Base-by-base conservation (phyloP, 2,329 filamentous ascomycete genomes). In the Alternaria viburni region DNA sequence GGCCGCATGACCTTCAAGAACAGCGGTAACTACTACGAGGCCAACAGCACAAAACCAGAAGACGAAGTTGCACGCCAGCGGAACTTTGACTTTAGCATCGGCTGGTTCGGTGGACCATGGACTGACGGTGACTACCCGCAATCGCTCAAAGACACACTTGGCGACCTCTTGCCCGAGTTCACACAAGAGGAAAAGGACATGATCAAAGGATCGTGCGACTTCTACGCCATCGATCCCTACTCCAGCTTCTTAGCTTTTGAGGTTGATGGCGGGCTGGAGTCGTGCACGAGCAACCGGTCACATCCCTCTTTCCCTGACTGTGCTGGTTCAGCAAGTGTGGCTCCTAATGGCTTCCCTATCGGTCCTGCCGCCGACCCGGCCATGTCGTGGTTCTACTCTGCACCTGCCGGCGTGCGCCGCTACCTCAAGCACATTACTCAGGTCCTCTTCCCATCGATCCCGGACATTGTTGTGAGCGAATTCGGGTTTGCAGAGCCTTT, bases 21-120 rank as follows among this genome's bases (percentile, higher is more conserved):
- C 60, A 76, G 72, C 1, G 81, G 79, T 4, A 81, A 83, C 69
- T 82, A 82, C 68, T 81, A 72, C 57, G 74, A 81, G 57, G 74
- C 79, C 17, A 80, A 80, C 54, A 76, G 75, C 30, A 77, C 76
- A n/a, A 75, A 69, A 11, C 61, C 73, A 17, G 79, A 66, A 6
- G 81, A 82, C 59, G 68, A 73, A n/a, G 68, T 74, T 11, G 78
- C 81, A 6, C 72, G 73, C 5, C 78, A 81, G 57, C 74, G 81
- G n/a, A 77, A 77, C 59, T 81, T 78, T 54, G 80, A 82, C 62
- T 83, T 82, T 67, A 74, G 73, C 54, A 73, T 81, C 21, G 82
- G 82, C 6, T 83, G 81, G 82, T 84, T 84, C 59, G 80, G 79
- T 17, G 82, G 81, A 3, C 79, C 80, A n/a, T 85, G 82, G 82